Percentiles rank a stretch among this genome's conserved stretches.
phyloP scores from a whole-genome alignment of 2,329 filamentous ascomycete genomes.

The Cercospora nicotianae region DNA sequence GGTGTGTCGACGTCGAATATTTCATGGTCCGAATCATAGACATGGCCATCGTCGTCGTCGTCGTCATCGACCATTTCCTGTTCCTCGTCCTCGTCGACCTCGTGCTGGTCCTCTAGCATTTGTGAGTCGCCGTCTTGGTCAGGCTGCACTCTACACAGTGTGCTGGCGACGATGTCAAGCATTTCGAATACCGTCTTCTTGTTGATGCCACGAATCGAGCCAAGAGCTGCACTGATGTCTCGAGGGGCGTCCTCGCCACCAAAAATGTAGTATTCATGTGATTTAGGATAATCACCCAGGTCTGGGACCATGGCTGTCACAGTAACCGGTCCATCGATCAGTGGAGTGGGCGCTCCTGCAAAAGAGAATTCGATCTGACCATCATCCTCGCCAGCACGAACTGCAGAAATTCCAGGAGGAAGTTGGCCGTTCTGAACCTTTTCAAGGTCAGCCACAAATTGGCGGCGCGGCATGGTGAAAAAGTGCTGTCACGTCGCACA shows the following conservation, averaged over 20 bases:
- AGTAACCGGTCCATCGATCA: slow-evolving; percentile 32
- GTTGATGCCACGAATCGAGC: slow-evolving; percentile 47
- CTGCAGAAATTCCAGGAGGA: slow-evolving; percentile 53
- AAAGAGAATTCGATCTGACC: slow-evolving; percentile 69
- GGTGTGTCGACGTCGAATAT: slow-evolving; percentile 26
- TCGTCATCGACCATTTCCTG: slow-evolving; percentile 33
- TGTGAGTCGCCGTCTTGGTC: slow-evolving; percentile 46
- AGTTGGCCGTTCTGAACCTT: slow-evolving; percentile 41
- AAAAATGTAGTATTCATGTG: slow-evolving; percentile 60
- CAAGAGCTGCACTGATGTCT: slow-evolving; percentile 46
- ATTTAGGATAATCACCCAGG: slow-evolving; percentile 59
- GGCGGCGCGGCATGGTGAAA: slow-evolving; percentile 62
- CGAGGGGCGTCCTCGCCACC: slow-evolving; percentile 51
- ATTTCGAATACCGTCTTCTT: slow-evolving; percentile 52
- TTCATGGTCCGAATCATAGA: slow-evolving; percentile 35
- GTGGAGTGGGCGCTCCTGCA: slow-evolving; percentile 11
- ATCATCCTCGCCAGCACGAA: slow-evolving; percentile 67
- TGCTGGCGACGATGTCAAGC: slow-evolving; percentile 48
- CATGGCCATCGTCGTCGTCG: slow-evolving; percentile 44
- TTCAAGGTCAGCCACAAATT: slow-evolving; percentile 62
- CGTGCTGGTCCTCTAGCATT: slow-evolving; percentile 39
- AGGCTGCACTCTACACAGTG: slow-evolving; percentile 37
- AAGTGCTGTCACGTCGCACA: background rate
- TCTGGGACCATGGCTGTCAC: slow-evolving; percentile 51
- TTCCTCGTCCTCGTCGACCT: slow-evolving; percentile 40